phyloP scores from a whole-genome alignment of 352 stramenopile species.

The Blastocystis sp. region DNA sequence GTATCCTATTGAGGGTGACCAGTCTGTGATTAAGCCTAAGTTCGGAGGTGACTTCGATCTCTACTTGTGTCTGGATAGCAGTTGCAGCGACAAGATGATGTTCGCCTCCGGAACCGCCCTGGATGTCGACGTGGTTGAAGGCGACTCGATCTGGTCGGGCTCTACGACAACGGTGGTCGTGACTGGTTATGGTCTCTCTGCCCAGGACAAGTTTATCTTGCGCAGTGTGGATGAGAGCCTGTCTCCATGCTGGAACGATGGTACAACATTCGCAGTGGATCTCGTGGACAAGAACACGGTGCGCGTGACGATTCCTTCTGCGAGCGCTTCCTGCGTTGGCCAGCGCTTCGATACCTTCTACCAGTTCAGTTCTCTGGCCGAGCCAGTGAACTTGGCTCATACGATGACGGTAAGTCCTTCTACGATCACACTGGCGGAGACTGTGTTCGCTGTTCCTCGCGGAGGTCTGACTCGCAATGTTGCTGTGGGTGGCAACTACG shows the following conservation, averaged over 20 bases:
- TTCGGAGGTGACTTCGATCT: slow-evolving; percentile 12
- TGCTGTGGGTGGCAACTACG: background rate
- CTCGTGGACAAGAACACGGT: slow-evolving; percentile 28
- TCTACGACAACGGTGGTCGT: background rate
- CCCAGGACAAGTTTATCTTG: background rate
- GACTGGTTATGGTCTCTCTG: slow-evolving; percentile 9
- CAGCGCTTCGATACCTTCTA: slow-evolving; percentile 1
- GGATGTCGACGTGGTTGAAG: slow-evolving; percentile 7
- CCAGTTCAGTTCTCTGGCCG: background rate
- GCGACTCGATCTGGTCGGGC: background rate
- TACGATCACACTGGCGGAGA: background rate
- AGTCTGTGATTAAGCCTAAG: background rate
- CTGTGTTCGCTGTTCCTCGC: slow-evolving; percentile 41
- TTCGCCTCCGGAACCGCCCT: background rate
- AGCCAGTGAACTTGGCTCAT: background rate
- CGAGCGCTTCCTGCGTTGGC: background rate
- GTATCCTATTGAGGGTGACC: background rate
- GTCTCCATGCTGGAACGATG: background rate
- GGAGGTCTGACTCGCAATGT: background rate
- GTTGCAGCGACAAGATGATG: background rate
- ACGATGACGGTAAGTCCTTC: background rate
- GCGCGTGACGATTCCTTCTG: background rate
- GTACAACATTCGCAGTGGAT: background rate
- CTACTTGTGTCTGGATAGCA: background rate
- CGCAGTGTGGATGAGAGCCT: background rate